Conservation (phyloP, 192 early-diverging fungal species). For the Rhizoclosmatium globosum region DNA sequence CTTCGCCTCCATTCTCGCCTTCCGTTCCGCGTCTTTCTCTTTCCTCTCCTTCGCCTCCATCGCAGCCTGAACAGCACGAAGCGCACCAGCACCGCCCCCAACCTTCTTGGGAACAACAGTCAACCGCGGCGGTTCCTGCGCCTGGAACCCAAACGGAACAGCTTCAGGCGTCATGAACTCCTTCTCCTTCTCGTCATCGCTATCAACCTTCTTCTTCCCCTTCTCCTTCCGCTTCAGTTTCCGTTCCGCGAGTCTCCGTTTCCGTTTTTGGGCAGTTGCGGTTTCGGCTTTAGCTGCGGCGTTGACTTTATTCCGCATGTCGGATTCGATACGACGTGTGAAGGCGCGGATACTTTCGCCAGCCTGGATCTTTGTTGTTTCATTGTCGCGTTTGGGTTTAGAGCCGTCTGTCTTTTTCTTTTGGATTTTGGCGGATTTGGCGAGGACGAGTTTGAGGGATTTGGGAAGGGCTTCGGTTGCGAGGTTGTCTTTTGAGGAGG, state of each 20-base stretch:
- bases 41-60: constrained; percentile 46
- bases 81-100: constrained; percentile 34
- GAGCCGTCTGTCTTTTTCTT: constrained; percentile 2
- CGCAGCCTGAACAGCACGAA: constrained; percentile 13
- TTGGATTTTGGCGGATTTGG: constrained; percentile 3
- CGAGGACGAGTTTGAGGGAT: constrained; percentile 14
- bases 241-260: constrained; percentile 26
- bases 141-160: constrained; percentile 35
- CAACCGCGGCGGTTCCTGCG: constrained; percentile 21
- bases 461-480: constrained; percentile 19
- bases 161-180: neutral
- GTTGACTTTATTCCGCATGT: constrained; percentile 23
- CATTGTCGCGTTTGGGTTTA: neutral
- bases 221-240: constrained; percentile 27
- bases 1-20: constrained; percentile 31
- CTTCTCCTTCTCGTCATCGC: constrained; percentile 21
- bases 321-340: constrained; percentile 20
- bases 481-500: neutral
- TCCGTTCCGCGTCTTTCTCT: constrained; percentile 51
- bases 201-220: neutral
- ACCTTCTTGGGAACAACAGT: constrained; percentile 38
- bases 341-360: constrained; percentile 18
- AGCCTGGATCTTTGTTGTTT: neutral
- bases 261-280: constrained; percentile 30
- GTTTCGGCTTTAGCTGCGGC: constrained; percentile 26